Base-by-base conservation (phyloP, 495 filamentous ascomycete species). In the Podospora australis region DNA sequence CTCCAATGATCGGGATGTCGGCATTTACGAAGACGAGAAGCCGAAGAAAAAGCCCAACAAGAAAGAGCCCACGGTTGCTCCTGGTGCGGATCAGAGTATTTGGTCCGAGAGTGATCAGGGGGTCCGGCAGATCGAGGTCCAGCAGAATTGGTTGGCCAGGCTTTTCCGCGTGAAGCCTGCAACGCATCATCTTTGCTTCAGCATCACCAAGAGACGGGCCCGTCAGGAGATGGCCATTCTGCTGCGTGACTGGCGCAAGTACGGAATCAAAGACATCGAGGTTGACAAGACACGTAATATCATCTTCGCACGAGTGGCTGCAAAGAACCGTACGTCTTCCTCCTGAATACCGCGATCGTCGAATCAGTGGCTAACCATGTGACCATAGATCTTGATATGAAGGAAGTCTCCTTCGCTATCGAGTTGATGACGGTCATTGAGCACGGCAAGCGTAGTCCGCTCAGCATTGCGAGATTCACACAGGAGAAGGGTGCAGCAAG, bases 91-190 rank as follows among this genome's bases (percentile, higher is more conserved):
- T 13, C 46, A 28, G n/a, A 47, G 43, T 21, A 39, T 52, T 17
- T 59, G 56, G 59, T 56, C 44, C 9, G 58, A 54, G 16, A 55
- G 51, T 25, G 58, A 55, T 36, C 34, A 19, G 6, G 54, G 50
- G 6, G 39, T 20, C 19, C 74, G 76, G 43, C 66, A 73, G 49
- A 76, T 80, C 42, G 79, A 77, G 14, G 71, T 79, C 3, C 78
- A 81, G 38, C 80, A 83, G 50, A 92, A 85, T 49, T 96, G 90
- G 89, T 74, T 98, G 40, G 80, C 85, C 26, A 84, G 86, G 13
- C 79, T 97, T 17, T 84, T 98, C 67, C 81, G 88, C 39, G 83
- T 96, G 63, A 95, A 92, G 58, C 91, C 92, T 0, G 83, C 84
- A 0, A 80, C 70, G 22, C 77, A 78, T 44, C 73, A 83, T 7